Percentiles rank a stretch among this genome's conserved stretches.
phyloP scores from a whole-genome alignment of 805 yeast genomes.

The Saccharomycopsis vini region DNA sequence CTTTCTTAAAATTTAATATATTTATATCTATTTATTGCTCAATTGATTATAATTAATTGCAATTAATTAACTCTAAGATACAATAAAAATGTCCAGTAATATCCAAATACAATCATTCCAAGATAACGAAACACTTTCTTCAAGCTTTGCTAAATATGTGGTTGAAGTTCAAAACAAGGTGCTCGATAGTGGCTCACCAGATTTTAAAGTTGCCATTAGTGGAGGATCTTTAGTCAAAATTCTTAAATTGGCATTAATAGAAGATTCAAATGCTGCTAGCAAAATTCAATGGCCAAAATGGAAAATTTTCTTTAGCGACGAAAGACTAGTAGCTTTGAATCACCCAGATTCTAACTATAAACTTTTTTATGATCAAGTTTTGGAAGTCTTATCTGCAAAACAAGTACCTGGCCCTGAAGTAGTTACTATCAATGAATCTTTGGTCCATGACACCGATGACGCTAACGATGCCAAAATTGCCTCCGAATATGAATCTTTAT shows the following conservation, averaged over 20 bases:
- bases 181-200: conserved; percentile 31
- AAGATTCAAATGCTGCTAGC: conserved; percentile 36
- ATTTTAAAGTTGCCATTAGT: conserved; percentile 73
- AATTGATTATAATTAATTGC: too few relatives aligned
- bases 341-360: conserved; percentile 85
- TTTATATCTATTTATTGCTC: too few relatives aligned
- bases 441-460: conserved; percentile 53
- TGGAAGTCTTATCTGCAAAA: conserved; percentile 28
- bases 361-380: conserved; percentile 63
- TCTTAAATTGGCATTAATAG: conserved; percentile 52
- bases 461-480: conserved; percentile 69
- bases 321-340: conserved; percentile 75
- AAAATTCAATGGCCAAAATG: conserved; percentile 60
- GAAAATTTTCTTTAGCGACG: conserved; percentile 84
- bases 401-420: conserved; percentile 51
- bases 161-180: conserved; percentile 54
- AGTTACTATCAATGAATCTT: conserved; percentile 71
- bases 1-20: too few relatives aligned
- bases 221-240: conserved; percentile 75
- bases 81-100: too few relatives aligned
- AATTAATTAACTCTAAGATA: too few relatives aligned
- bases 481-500: conserved; percentile 77
- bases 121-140: conserved; percentile 55
- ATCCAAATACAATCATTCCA: too few relatives aligned
- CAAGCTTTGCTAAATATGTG: conserved; percentile 55